Evolutionary conservation across 2,329 filamentous ascomycete genomes (phyloP).

Genomic region (Aspergillus hortae): DNA sequence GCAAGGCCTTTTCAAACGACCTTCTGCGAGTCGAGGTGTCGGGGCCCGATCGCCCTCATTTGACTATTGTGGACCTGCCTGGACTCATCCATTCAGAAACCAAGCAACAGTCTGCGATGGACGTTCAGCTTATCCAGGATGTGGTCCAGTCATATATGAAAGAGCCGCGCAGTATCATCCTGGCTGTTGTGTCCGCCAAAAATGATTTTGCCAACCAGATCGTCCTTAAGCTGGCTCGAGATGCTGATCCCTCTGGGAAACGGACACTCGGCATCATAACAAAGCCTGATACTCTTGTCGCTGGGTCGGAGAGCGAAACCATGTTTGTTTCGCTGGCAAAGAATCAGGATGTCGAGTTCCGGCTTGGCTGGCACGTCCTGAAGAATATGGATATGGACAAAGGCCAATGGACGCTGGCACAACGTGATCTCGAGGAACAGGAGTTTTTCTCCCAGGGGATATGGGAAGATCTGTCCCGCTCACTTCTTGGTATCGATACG

Average conservation of each 20-base stretch:
- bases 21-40: slow-evolving; percentile 59
- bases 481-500: slow-evolving; percentile 26
- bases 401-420: slow-evolving; percentile 13
- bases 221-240: slow-evolving; percentile 35
- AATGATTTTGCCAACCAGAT: slow-evolving; percentile 42
- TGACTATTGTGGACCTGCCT: slow-evolving; percentile 61
- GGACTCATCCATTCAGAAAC: slow-evolving; percentile 57
- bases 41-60: slow-evolving; percentile 56
- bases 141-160: slow-evolving; percentile 44
- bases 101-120: slow-evolving; percentile 52
- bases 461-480: slow-evolving; percentile 23
- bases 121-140: slow-evolving; percentile 53
- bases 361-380: slow-evolving; percentile 50
- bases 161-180: slow-evolving; percentile 43
- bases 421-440: slow-evolving; percentile 28
- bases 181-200: slow-evolving; percentile 47
- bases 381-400: slow-evolving; percentile 44
- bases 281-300: slow-evolving; percentile 41
- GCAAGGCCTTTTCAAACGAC: slow-evolving; percentile 43
- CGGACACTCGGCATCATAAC: slow-evolving; percentile 48
- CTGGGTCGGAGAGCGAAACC: slow-evolving; percentile 35
- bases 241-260: slow-evolving; percentile 26
- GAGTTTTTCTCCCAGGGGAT: slow-evolving; percentile 29
- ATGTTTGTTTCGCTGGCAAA: slow-evolving; percentile 38
- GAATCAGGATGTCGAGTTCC: slow-evolving; percentile 43